Evolutionary conservation across 352 stramenopile species (phyloP).

Genomic region (Globisporangium splendens): DNA sequence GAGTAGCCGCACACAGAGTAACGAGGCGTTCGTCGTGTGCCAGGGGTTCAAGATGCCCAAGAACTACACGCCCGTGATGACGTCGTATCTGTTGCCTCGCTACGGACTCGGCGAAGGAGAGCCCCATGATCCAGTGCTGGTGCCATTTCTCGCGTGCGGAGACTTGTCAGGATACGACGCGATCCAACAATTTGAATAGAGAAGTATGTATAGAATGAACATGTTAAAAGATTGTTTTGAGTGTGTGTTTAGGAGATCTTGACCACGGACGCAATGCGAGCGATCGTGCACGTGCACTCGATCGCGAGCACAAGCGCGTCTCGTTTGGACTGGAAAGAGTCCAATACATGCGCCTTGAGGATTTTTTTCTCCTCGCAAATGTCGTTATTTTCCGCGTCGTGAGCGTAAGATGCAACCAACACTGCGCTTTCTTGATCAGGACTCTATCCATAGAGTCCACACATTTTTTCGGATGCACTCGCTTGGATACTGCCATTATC

Average conservation of each 20-base stretch:
- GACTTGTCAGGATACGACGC: slow-evolving; percentile 92
- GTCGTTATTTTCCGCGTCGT: slow-evolving; percentile 2
- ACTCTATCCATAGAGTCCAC: slow-evolving; percentile 42
- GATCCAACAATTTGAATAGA: slow-evolving; percentile 47
- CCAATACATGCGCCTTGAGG: slow-evolving; percentile 32
- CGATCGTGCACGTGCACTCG: slow-evolving; percentile 36
- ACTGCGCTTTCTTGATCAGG: slow-evolving; percentile 11
- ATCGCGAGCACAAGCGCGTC: slow-evolving; percentile 37
- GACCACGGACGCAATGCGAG: slow-evolving; percentile 38
- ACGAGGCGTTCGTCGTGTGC: slow-evolving; percentile 97
- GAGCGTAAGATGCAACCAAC: slow-evolving; percentile 21
- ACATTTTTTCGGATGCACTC: background rate
- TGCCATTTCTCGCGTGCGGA: slow-evolving; percentile 91
- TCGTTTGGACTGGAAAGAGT: slow-evolving; percentile 38
- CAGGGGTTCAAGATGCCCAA: slow-evolving; percentile 88
- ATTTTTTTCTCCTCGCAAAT: slow-evolving; percentile 18
- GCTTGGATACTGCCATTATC: background rate
- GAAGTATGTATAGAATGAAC: slow-evolving; percentile 9
- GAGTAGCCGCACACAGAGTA: slow-evolving; percentile 93
- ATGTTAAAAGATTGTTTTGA: background rate
- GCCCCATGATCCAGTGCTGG: slow-evolving; percentile 56
- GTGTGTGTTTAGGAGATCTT: slow-evolving; percentile 16
- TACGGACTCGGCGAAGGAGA: slow-evolving; percentile 53
- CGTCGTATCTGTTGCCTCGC: slow-evolving; percentile 63
- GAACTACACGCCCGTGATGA: slow-evolving; percentile 86